Evolutionary conservation across 495 filamentous ascomycete genomes (phyloP).

Genomic region (Xylaria acuta): DNA sequence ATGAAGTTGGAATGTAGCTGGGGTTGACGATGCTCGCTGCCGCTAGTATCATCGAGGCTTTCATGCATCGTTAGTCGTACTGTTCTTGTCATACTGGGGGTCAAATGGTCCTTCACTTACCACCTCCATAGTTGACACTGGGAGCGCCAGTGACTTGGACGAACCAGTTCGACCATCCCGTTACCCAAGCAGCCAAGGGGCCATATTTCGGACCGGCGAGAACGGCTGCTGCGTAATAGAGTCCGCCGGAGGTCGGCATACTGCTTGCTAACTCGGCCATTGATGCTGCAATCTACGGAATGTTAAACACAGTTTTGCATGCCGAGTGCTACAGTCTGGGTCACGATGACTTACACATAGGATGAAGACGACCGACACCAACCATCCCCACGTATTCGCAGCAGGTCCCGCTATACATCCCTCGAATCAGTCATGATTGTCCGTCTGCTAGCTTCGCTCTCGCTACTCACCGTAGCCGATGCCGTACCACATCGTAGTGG

Average conservation of each 20-base stretch:
- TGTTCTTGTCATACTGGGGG: background rate
- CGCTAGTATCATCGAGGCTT: slow-evolving; percentile 76
- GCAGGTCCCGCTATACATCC: slow-evolving; percentile 64
- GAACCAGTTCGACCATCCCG: slow-evolving; percentile 80
- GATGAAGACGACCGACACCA: slow-evolving; percentile 77
- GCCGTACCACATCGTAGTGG: slow-evolving; percentile 77
- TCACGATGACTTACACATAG: slow-evolving; percentile 66
- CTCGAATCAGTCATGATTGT: slow-evolving; percentile 23
- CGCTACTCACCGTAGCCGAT: slow-evolving; percentile 70
- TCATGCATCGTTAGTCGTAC: slow-evolving; percentile 51
- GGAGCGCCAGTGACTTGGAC: slow-evolving; percentile 75
- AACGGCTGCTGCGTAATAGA: slow-evolving; percentile 81
- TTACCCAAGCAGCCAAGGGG: slow-evolving; percentile 76
- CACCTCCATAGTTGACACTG: slow-evolving; percentile 54
- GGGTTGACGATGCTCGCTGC: slow-evolving; percentile 73
- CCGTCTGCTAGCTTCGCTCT: background rate
- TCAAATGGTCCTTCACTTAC: slow-evolving; percentile 29
- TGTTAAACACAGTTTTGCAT: slow-evolving; percentile 57
- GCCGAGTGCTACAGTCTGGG: slow-evolving; percentile 31
- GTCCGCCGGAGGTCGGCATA: slow-evolving; percentile 61
- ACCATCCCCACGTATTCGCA: slow-evolving; percentile 86
- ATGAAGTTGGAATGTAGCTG: slow-evolving; percentile 66
- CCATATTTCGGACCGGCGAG: slow-evolving; percentile 79
- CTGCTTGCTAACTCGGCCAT: slow-evolving; percentile 49
- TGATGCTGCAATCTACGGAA: slow-evolving; percentile 28